A percentile compares a stretch with the other conserved stretches of the same genome.
Conservation (phyloP, 805 yeast species). For the Kuraishia borneana region DNA sequence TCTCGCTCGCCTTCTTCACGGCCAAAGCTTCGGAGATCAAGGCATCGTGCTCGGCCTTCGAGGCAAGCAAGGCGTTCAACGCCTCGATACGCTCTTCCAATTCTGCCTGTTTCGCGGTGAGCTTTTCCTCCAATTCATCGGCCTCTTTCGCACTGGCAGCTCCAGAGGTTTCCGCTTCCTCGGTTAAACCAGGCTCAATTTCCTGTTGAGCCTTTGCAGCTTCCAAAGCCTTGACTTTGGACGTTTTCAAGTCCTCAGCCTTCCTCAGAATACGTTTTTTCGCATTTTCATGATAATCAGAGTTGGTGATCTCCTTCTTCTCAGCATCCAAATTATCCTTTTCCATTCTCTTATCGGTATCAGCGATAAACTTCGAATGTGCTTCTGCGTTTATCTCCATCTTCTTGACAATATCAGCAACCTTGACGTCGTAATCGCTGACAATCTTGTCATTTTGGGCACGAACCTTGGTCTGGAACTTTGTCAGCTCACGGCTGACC, state of each 20-base stretch:
- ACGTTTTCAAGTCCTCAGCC: slow-evolving; percentile 31
- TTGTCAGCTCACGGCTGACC: slow-evolving; percentile 24
- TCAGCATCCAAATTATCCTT: slow-evolving; percentile 32
- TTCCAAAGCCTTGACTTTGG: slow-evolving; percentile 15
- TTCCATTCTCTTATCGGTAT: slow-evolving; percentile 29
- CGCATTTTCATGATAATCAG: slow-evolving; percentile 31
- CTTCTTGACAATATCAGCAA: slow-evolving; percentile 13
- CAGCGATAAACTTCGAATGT: slow-evolving; percentile 26
- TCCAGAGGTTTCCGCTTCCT: slow-evolving; percentile 27
- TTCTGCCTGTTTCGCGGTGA: slow-evolving; percentile 29
- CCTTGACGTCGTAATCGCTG: slow-evolving; percentile 11
- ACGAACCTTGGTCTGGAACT: slow-evolving; percentile 24
- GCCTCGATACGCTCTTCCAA: slow-evolving; percentile 11
- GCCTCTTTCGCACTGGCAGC: slow-evolving; percentile 25
- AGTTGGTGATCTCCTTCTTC: slow-evolving; percentile 34
- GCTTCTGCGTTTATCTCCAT: slow-evolving; percentile 17
- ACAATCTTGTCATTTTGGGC: slow-evolving; percentile 24
- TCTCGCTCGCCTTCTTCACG: slow-evolving; percentile 29
- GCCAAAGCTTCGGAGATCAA: slow-evolving; percentile 12
- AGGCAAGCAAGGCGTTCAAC: slow-evolving; percentile 28
- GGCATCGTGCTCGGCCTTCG: slow-evolving; percentile 27
- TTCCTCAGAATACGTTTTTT: slow-evolving; percentile 29
- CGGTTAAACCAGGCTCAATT: slow-evolving; percentile 16
- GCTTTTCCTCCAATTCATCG: slow-evolving; percentile 22
- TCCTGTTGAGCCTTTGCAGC: slow-evolving; percentile 17